These are phyloP conservation scores for Aureobasidium namibiae DNA, from an alignment of 2,329 filamentous ascomycete species.

Conservation along the genomic window DNA sequence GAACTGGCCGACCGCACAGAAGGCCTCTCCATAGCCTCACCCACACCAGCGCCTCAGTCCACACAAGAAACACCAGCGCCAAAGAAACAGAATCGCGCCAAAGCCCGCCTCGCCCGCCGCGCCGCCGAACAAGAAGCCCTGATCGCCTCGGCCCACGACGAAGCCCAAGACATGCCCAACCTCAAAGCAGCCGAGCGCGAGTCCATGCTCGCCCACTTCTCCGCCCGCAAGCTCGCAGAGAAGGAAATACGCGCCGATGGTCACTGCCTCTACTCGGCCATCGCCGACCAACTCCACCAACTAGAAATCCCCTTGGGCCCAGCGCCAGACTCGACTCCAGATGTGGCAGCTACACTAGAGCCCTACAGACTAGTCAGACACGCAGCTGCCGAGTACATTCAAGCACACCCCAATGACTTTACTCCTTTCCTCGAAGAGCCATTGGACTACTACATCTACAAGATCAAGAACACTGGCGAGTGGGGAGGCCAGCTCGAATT, in stretches of 20 bases:
- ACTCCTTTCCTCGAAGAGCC: slow-evolving; percentile 79
- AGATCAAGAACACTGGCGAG: slow-evolving; percentile 79
- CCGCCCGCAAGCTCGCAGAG: slow-evolving; percentile 57
- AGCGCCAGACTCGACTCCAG: slow-evolving; percentile 14
- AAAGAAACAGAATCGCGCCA: slow-evolving; percentile 84
- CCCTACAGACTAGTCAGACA: slow-evolving; percentile 60
- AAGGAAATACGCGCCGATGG: slow-evolving; percentile 81
- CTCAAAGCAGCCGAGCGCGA: slow-evolving; percentile 61
- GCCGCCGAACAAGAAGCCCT: slow-evolving; percentile 74
- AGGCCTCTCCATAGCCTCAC: not conserved
- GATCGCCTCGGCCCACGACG: slow-evolving; percentile 58
- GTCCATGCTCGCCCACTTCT: slow-evolving; percentile 62
- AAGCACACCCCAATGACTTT: slow-evolving; percentile 68
- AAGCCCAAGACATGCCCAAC: slow-evolving; percentile 68
- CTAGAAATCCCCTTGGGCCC: slow-evolving; percentile 35
- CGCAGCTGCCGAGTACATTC: slow-evolving; percentile 71
- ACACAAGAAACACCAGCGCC: not conserved
- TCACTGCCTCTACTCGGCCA: slow-evolving; percentile 87
- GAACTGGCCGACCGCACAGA: not conserved
- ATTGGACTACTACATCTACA: slow-evolving; percentile 61
- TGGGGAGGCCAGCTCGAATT: slow-evolving; percentile 95
- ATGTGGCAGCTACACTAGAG: slow-evolving; percentile 12
- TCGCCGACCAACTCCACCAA: slow-evolving; percentile 65
- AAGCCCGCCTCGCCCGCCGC: slow-evolving; percentile 80
- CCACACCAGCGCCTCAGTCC: no score